Evolutionary conservation across 73 alveolate genomes (phyloP), one percentile per base, ranked within the genome.

Genomic region (Tetrahymena elliotti): DNA sequence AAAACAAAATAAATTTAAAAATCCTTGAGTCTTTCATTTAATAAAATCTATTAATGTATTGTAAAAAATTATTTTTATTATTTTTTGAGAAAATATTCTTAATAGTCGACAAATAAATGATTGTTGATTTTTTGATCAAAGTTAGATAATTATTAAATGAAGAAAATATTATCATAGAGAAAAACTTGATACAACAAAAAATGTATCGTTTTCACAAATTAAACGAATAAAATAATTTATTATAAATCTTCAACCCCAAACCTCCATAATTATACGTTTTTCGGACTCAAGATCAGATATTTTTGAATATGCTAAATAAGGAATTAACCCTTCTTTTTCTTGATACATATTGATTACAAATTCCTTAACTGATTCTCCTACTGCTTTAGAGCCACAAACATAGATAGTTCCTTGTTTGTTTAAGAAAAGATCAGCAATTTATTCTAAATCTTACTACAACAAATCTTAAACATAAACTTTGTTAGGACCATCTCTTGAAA

Each of bases 401-500:
- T 94, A 94, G 1, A 94, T 94, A 1, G 93, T 31, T 37, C 95
- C 96, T 38, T 54, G 84, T 10, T 54, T 47, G 18, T 94, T 93
- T 18, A 94, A 47, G 88, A 68, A 68, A 47, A 88, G 84, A 31
- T 94, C 54, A 47, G 93, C 83, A 4, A 94, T 8, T 24, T 38
- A 83, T 68, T 83, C 95, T 83, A 97, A 96, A 95, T 95, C 95
- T 93, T 84, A 36, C 52, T 53, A 95, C 22, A 97, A 84, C 4
- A 95, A 94, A 92, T 97, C 96, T 93, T 96, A 97, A 5, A 97
- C 97, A 95, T 96, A 95, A 1, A 96, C 96, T 96, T 97, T 95
- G 52, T 97, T 92, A 83, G 95, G 94, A 92, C 97, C 98, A 93
- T 95, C 98, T 54, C 98, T 93, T 9, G 97, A 95, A 83, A 97